Evolutionary conservation across 345 rosid genomes (phyloP).

Genomic region (Eucalyptus marginata): DNA sequence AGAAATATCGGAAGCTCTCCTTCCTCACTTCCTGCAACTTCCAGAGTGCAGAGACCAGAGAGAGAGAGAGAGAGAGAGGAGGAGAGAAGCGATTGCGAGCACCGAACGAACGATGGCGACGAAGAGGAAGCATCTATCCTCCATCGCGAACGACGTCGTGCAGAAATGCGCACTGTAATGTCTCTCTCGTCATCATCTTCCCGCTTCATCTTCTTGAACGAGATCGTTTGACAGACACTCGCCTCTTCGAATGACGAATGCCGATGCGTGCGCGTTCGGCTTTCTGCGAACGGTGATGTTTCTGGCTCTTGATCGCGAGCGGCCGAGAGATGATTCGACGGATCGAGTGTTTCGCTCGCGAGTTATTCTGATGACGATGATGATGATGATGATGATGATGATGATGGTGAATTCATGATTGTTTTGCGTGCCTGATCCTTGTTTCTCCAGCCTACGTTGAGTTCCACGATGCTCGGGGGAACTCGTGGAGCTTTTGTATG

Average conservation of each 20-base stretch:
- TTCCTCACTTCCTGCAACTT: not conserved
- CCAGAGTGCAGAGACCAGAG: not conserved
- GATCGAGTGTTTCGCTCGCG: not conserved
- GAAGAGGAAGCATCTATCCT: conserved; percentile 64
- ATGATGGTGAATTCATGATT: not conserved
- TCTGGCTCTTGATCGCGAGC: not conserved
- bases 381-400: not conserved
- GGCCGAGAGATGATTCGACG: not conserved
- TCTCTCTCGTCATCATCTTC: not conserved
- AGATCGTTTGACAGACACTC: not conserved
- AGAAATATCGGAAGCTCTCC: not conserved
- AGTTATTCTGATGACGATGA: not conserved
- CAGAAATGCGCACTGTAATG: conserved; percentile 52
- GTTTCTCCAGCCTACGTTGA: not conserved
- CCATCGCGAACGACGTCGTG: conserved; percentile 67
- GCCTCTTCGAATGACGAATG: not conserved
- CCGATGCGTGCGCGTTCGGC: not conserved
- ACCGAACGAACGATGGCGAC: not conserved
- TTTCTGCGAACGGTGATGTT: not conserved
- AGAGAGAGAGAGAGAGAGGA: not conserved
- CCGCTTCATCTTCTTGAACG: not conserved
- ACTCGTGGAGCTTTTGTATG: not conserved
- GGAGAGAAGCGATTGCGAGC: not conserved
- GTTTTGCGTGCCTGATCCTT: not conserved
- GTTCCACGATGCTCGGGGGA: not conserved